Conservation (phyloP, 164 flowering plant genomes). For the Magnolia kwangsiensis region DNA sequence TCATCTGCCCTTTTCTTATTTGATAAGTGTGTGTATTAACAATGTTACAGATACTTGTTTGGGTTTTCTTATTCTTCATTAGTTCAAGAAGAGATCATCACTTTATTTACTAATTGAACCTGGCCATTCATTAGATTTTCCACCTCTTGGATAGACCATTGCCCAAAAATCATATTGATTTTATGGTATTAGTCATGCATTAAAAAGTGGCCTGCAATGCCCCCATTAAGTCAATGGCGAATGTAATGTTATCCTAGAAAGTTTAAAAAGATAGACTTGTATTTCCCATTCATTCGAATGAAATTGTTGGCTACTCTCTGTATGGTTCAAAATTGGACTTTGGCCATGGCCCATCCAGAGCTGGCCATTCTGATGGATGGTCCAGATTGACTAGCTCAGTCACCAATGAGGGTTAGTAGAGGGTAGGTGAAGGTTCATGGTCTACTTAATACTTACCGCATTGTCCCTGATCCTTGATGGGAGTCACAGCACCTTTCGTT, state of each 20-base stretch:
- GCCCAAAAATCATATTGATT: too few species aligned
- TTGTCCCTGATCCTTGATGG: constrained; percentile 33
- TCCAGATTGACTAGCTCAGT: too few species aligned
- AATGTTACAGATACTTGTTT: background rate
- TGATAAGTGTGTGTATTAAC: background rate
- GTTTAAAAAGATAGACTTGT: too few species aligned
- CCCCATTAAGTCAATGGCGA: too few species aligned
- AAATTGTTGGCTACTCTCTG: background rate
- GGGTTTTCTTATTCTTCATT: background rate
- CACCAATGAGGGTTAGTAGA: too few species aligned
- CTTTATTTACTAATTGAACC: background rate
- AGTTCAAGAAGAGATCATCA: too few species aligned
- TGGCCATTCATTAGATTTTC: background rate
- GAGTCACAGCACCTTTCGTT: constrained; percentile 32
- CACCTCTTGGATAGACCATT: background rate
- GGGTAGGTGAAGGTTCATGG: background rate
- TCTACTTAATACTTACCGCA: constrained; percentile 24
- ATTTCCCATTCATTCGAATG: background rate
- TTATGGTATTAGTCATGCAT: too few species aligned
- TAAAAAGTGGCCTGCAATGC: too few species aligned
- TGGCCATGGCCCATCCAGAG: background rate
- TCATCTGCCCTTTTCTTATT: background rate
- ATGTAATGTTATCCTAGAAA: background rate
- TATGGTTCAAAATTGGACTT: background rate
- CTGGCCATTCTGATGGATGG: background rate